A percentile compares a stretch with the other conserved stretches of the same genome.
These are phyloP conservation scores for Colletotrichum spinosum DNA, from an alignment of 2,329 filamentous ascomycete genomes.

Conservation along the genomic window DNA sequence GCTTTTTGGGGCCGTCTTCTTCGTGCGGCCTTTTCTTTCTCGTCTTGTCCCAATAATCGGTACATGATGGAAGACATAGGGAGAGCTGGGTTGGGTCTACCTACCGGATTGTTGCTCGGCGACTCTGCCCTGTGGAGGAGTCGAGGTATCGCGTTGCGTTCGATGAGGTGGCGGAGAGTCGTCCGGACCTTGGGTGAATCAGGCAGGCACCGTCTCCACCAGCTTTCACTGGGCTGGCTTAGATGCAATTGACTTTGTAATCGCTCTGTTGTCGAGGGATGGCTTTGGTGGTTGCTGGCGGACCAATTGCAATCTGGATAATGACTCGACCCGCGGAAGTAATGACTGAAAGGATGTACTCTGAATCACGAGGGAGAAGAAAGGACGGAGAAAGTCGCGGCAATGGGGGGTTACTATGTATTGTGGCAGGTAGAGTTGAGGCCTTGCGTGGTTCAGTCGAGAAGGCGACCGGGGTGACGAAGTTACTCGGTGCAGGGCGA, in stretches of 20 bases:
- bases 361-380: conserved; percentile 11
- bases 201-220: conserved; percentile 31
- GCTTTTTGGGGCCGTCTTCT: conserved; percentile 20
- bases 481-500: conserved; percentile 4
- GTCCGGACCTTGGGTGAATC: conserved; percentile 33
- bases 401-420: conserved; percentile 20
- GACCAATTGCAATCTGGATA: conserved; percentile 28
- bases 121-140: background rate
- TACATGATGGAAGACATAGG: background rate
- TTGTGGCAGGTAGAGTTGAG: conserved; percentile 20
- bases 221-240: conserved; percentile 5
- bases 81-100: conserved; percentile 4
- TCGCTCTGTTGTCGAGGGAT: conserved; percentile 23
- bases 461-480: conserved; percentile 27
- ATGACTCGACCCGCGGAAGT: conserved; percentile 6
- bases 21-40: conserved; percentile 11
- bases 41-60: background rate
- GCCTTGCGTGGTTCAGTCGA: conserved; percentile 15
- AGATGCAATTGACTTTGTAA: background rate
- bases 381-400: conserved; percentile 4
- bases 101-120: background rate
- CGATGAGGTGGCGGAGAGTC: conserved; percentile 25
- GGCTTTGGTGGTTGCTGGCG: conserved; percentile 6
- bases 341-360: conserved; percentile 4
- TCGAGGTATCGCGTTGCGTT: conserved; percentile 18